Base-by-base conservation (phyloP, 1,284 basidiomycete genomes). In the Microbotryum intermedium region DNA sequence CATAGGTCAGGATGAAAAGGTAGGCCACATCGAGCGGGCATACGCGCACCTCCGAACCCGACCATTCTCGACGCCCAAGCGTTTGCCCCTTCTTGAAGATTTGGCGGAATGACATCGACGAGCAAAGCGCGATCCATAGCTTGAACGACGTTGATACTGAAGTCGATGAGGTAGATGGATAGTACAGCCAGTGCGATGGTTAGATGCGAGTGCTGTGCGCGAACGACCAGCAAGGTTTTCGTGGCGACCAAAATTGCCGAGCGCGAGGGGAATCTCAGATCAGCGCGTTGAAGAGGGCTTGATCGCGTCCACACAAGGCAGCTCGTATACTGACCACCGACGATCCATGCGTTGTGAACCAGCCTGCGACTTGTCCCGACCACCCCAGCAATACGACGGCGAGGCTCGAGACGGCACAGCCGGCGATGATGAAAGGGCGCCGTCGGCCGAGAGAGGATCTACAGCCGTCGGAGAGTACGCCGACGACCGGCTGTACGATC, bases 51-150 rank as follows among this genome's bases (percentile, higher is more conserved):
- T 5, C 66, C 66, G n/a, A 68, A 58, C 10, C 66, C 66, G 50
- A 86, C 78, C 86, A 97, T 90, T 25, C 88, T 80, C 0, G 90
- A 90, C 1, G 90, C 92, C 93, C 94, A 98, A 0, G 93, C 94
- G 73, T 93, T 97, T 0, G 87, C 93, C 23, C 82, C 79, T 9
- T 90, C 84, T 73, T 97, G 94, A 52, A 84, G 79, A 1, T 80
- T 74, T 0, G 86, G 79, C 6, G 79, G 74, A 0, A 82, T 70
- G 3, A 79, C 77, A 69, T 83, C 81, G 1, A 92, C 84, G 20
- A 90, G 77, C 6, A 91, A 79, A 0, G 88, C 86, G 46, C 90
- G 85, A 71, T 91, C 88, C 29, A 88, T 82, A 0, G 90, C 88
- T 74, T 87, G 85, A 1, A 91, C 87, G 83, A 86, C 90, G 72